Evolutionary conservation across 768 basidiomycete genomes (phyloP).

Genomic region (Lyophyllum semitale): DNA sequence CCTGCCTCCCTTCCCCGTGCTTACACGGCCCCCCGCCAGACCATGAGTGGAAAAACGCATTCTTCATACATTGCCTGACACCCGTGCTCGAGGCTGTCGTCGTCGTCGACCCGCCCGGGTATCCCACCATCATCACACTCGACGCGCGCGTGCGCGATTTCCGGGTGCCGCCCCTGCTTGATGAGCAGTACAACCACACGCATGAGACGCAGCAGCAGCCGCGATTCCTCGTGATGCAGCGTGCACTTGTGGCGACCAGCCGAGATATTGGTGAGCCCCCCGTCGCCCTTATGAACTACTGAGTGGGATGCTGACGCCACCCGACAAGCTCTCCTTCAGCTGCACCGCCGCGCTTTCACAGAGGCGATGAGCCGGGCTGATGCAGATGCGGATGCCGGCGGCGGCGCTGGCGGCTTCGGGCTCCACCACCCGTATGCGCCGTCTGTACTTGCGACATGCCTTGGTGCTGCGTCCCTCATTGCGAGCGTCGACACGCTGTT

Average conservation of each 20-base stretch:
- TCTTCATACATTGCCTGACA: constrained; percentile 62
- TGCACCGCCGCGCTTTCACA: constrained; percentile 70
- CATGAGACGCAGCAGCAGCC: constrained; percentile 21
- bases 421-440: constrained; percentile 59
- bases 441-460: constrained; percentile 71
- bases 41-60: constrained; percentile 71
- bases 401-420: constrained; percentile 53
- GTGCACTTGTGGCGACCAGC: constrained; percentile 58
- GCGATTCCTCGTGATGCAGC: constrained; percentile 65
- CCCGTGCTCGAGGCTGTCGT: constrained; percentile 64
- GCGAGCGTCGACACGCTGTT: constrained; percentile 57
- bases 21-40: constrained; percentile 39
- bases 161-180: constrained; percentile 35
- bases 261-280: constrained; percentile 67
- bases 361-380: constrained; percentile 64
- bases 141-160: constrained; percentile 61
- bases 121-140: constrained; percentile 51
- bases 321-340: constrained; percentile 59
- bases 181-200: not conserved
- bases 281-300: too few relatives aligned
- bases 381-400: too few relatives aligned
- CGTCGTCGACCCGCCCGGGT: constrained; percentile 51
- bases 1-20: not conserved
- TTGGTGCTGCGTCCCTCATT: constrained; percentile 58
- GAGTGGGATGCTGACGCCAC: not conserved